Base-by-base conservation (phyloP, 2,329 filamentous ascomycete species). In the Exophiala viscosa region DNA sequence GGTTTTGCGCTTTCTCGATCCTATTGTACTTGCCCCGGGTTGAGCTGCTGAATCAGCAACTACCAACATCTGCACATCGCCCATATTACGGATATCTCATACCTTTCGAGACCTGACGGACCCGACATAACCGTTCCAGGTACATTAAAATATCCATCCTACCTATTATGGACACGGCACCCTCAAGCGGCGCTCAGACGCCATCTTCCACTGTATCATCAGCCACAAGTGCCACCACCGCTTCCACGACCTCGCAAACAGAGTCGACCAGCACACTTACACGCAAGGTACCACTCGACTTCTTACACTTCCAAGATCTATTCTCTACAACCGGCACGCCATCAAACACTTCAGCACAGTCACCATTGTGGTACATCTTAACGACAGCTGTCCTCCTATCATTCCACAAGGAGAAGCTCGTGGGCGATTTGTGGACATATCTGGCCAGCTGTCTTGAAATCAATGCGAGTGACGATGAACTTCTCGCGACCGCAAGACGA, bases 321-420 rank as follows among this genome's bases (percentile, higher is more conserved):
- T 52, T 58, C 28, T 14, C 44, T 10, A 17, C 32, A 15, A 23
- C 13, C 14, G 11, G 43, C 52, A 39, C 42, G 10, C 13, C 39
- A 31, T 3, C 48, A 31, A 13, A 55, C 33, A 3, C 40, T 45
- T 18, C 48, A 4, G 31, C 23, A 31, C 35, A 39, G 1, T 57
- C 51, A 1, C 57, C 64, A 6, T 20, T 64, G 33, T 65, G 63
- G 64, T 64, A 64, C 41, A 51, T 66, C 14, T 50, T 64, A 20
- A 59, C 59, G 1, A 61, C 64, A 11, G 63, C 64, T 1, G 51
- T 62, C 10, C 52, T 64, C 11, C 50, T 65, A 15, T 59, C 59
- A 3, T 64, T 65, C 39, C 62, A 66, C 48, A 59, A 61, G 41
- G 63, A 66, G 35, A 46, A 58, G 15, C 61, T 60, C 4, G 59